Evolutionary conservation across 1,284 basidiomycete genomes (phyloP).

Genomic region (Bondarzewia mesenterica): DNA sequence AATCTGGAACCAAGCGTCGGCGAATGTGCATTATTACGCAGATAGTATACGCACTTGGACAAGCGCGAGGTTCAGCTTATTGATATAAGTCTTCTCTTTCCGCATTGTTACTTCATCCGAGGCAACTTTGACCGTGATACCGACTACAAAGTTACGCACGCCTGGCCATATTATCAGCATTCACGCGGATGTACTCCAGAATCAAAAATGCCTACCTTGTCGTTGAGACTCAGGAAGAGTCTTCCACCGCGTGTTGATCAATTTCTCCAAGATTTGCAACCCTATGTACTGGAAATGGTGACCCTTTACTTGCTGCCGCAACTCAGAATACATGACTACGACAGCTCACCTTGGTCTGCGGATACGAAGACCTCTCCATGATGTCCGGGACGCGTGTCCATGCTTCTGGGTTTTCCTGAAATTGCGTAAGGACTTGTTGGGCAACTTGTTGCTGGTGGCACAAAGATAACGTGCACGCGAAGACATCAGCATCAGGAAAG

Average conservation of each 20-base stretch:
- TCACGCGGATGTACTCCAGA: background rate
- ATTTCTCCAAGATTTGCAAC: conserved; percentile 89
- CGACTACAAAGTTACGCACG: conserved; percentile 96
- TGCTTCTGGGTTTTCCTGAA: conserved; percentile 96
- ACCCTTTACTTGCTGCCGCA: background rate
- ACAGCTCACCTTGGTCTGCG: conserved; percentile 80
- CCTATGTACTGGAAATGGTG: conserved; percentile 73
- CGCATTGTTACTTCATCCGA: conserved; percentile 84
- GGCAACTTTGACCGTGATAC: conserved; percentile 86
- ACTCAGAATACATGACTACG: background rate
- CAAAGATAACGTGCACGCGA: background rate
- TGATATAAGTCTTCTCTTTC: conserved; percentile 92
- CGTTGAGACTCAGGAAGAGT: conserved; percentile 90
- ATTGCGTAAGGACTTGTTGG: conserved; percentile 87
- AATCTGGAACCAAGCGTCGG: conserved; percentile 50
- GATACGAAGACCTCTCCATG: conserved; percentile 77
- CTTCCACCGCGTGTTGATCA: conserved; percentile 95
- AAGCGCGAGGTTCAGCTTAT: conserved; percentile 95
- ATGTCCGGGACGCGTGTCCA: conserved; percentile 98
- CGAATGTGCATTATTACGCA: background rate
- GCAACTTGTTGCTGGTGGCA: conserved; percentile 77
- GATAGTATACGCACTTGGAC: conserved; percentile 70
- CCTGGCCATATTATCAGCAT: conserved; percentile 37
- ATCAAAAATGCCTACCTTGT: conserved; percentile 53
- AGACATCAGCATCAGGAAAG: background rate